phyloP scores from a whole-genome alignment of 2,329 filamentous ascomycete genomes.

The Xylariaceae sp. region DNA sequence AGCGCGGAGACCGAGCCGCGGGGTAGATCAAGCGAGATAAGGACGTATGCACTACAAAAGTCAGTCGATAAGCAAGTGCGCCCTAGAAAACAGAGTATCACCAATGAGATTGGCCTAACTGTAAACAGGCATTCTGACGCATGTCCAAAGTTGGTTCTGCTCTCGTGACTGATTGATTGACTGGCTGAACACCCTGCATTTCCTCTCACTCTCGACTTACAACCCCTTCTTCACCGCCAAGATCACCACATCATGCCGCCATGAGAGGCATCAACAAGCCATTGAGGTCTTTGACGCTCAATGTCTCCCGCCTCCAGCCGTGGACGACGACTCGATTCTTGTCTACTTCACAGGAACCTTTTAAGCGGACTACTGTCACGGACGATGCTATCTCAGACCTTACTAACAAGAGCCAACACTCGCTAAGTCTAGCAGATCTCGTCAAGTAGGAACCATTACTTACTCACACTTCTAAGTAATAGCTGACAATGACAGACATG shows the following conservation, averaged over 20 bases:
- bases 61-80: too few relatives aligned
- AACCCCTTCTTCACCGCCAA: constrained; percentile 13
- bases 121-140: too few relatives aligned
- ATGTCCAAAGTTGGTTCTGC: too few relatives aligned
- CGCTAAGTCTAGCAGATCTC: constrained; percentile 80
- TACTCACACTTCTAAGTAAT: constrained; percentile 1
- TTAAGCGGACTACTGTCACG: constrained; percentile 48
- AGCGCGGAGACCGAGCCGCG: too few relatives aligned
- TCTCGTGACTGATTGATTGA: too few relatives aligned
- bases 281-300: constrained; percentile 35
- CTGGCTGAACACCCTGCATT: too few relatives aligned
- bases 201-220: too few relatives aligned
- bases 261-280: constrained; percentile 41
- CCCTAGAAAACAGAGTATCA: too few relatives aligned
- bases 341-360: constrained; percentile 35
- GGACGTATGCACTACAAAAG: too few relatives aligned
- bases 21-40: too few relatives aligned
- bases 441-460: constrained; percentile 60
- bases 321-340: constrained; percentile 15
- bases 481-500: constrained; percentile 47
- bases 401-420: constrained; percentile 72
- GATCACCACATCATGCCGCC: constrained; percentile 38
- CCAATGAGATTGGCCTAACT: too few relatives aligned
- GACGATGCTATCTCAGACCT: constrained; percentile 77
- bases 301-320: constrained; percentile 14